Base-by-base conservation (phyloP, 805 yeast genomes). In the Trichomonascus vanleenenianus region DNA sequence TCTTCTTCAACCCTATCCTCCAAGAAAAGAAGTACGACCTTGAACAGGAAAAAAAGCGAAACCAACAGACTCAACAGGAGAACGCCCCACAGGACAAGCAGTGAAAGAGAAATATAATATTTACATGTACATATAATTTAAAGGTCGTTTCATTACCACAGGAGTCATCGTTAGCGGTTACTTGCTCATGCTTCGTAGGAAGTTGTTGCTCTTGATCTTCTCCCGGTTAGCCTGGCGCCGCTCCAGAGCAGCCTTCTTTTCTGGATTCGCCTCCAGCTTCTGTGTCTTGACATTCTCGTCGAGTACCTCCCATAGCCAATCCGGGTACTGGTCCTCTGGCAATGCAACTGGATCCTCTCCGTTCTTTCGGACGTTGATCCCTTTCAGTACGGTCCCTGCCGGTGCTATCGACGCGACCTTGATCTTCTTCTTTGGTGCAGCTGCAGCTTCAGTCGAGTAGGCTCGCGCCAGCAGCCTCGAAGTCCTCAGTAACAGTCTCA, bases 291-390 rank as follows among this genome's bases (percentile, higher is more conserved):
- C 75, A 33, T 75, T 75, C 43, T 75, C 69, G 62, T 89, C 95
- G 30, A 88, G 73, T 40, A 85, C 70, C 3, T 74, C 77, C 97
- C 97, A 93, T 44, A 91, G 72, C 98, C 98, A 91, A 39, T 75
- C 85, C 3, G 98, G 98, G 60, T 91, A 91, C 57, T 89, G 95
- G 33, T 71, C 71, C 61, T 93, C 97, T 50, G 83, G 86, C 45
- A 83, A 64, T 1, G 97, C 97, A 3, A 86, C 79, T 7, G 94
- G 87, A 55, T 88, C 96, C 49, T 81, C 78, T n/a, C 91, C 94
- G 32, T 74, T 72, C 59, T 87, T 88, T 59, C 76, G 76, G 38
- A 91, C 73, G 56, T 84, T 83, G 57, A 88, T 66, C 52, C 49
- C 97, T 88, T 43, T 85, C 81, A 54, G 73, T 64, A 61, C 89